phyloP scores from a whole-genome alignment of 2,329 filamentous ascomycete species.

The Neophaeococcomyces mojaviensis region DNA sequence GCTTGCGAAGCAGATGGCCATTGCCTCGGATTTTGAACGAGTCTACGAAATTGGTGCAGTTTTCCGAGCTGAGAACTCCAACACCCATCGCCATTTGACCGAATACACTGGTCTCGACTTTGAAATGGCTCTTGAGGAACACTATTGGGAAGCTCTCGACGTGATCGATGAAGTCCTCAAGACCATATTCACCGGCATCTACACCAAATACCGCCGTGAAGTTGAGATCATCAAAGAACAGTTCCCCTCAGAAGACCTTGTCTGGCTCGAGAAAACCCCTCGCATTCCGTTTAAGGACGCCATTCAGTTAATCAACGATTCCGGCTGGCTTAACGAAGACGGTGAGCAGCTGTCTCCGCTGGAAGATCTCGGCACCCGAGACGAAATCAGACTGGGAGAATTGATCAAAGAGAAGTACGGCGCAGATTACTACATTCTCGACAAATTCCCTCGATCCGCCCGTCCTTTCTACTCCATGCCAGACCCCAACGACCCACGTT shows the following conservation, averaged over 20 bases:
- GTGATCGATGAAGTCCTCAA: constrained; percentile 76
- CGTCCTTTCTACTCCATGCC: constrained; percentile 90
- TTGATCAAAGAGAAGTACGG: constrained; percentile 78
- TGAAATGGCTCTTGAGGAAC: constrained; percentile 82
- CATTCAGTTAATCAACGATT: constrained; percentile 70
- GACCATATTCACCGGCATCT: constrained; percentile 65
- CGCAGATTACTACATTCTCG: constrained; percentile 88
- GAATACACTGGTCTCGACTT: constrained; percentile 90
- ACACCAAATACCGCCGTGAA: constrained; percentile 61
- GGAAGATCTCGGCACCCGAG: constrained; percentile 76
- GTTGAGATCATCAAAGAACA: constrained; percentile 72
- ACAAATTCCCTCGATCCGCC: constrained; percentile 80
- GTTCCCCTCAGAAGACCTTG: constrained; percentile 78
- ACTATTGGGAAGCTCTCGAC: constrained; percentile 80
- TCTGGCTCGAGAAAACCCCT: constrained; percentile 79
- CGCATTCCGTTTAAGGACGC: constrained; percentile 73
- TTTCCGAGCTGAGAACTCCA: constrained; percentile 91
- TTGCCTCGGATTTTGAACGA: constrained; percentile 78
- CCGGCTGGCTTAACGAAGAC: constrained; percentile 69
- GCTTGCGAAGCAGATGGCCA: constrained; percentile 85
- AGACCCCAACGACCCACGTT: constrained; percentile 61
- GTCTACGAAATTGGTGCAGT: constrained; percentile 88
- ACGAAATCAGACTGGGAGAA: constrained; percentile 78
- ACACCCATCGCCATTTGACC: constrained; percentile 87
- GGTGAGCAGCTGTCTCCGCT: constrained; percentile 62